Conservation (phyloP, 192 early-diverging fungal species). For the Spinellus fusiger region DNA sequence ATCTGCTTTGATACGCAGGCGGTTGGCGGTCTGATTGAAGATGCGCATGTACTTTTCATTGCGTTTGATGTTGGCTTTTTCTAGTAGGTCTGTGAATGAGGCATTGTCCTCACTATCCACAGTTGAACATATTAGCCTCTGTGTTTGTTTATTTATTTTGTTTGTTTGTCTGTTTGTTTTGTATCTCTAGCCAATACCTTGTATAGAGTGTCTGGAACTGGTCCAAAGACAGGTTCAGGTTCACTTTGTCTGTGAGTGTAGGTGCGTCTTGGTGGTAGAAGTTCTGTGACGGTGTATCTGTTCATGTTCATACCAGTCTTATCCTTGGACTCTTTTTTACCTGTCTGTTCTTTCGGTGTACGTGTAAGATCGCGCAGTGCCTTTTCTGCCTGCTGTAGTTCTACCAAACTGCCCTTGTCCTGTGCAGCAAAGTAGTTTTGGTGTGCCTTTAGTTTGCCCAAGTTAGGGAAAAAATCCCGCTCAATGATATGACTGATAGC, state of each 20-base stretch:
- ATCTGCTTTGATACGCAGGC: constrained; percentile 17
- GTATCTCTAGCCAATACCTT: constrained; percentile 10
- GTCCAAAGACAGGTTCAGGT: constrained; percentile 58
- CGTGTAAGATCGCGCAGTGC: constrained; percentile 13
- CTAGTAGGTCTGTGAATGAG: constrained; percentile 61
- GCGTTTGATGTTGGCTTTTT: constrained; percentile 52
- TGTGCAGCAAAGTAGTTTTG: constrained; percentile 53
- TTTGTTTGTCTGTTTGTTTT: neutral
- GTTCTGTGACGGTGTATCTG: constrained; percentile 3
- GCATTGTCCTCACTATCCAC: constrained; percentile 68
- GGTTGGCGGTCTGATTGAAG: constrained; percentile 55
- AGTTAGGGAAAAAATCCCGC: constrained; percentile 76
- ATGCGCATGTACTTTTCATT: constrained; percentile 59
- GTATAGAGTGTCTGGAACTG: constrained; percentile 69
- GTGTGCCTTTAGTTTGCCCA: constrained; percentile 54
- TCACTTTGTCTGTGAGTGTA: constrained; percentile 16
- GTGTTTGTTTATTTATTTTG: neutral
- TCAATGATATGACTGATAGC: constrained; percentile 73
- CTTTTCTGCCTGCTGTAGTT: constrained; percentile 19
- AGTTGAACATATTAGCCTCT: neutral
- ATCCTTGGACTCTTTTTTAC: neutral
- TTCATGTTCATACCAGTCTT: neutral
- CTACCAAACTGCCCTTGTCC: constrained; percentile 29
- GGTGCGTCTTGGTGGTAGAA: constrained; percentile 14
- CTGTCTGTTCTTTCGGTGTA: constrained; percentile 2